phyloP scores from a whole-genome alignment of 306 rosid species.

The Luffa acutangula region DNA sequence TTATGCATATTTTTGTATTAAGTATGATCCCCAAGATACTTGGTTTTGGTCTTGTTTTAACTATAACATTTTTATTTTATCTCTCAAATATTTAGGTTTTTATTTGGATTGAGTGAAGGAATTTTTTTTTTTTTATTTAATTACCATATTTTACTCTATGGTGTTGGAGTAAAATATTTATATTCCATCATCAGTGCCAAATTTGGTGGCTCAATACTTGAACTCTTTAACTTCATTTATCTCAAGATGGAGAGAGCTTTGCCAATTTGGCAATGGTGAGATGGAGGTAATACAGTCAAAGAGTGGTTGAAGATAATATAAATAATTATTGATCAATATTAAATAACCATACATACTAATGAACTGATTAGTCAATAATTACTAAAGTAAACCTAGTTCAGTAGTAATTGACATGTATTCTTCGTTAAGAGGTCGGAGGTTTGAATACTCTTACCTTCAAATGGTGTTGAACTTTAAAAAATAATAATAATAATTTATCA shows the following conservation, averaged over 20 bases:
- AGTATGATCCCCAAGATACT: neutral
- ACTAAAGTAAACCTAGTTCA: no score
- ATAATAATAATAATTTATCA: neutral
- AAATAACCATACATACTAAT: neutral
- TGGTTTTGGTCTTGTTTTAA: neutral
- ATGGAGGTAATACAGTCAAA: neutral
- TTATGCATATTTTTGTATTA: neutral
- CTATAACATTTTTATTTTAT: neutral
- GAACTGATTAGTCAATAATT: neutral
- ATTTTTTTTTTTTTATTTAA: neutral
- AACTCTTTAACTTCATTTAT: neutral
- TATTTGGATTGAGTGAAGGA: neutral
- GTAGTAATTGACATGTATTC: no score
- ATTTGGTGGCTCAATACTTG: neutral
- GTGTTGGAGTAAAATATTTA: neutral
- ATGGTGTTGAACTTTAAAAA: no score
- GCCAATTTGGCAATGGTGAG: neutral
- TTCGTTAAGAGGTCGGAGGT: no score
- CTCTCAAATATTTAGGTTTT: neutral
- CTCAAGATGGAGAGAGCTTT: neutral
- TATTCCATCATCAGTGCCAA: neutral
- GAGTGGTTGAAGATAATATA: neutral
- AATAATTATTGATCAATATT: neutral
- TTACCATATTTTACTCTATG: neutral
- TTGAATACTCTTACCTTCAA: no score